These are phyloP conservation scores for Xylaria sp. DNA, from an alignment of 2,329 filamentous ascomycete genomes.

Conservation along the genomic window DNA sequence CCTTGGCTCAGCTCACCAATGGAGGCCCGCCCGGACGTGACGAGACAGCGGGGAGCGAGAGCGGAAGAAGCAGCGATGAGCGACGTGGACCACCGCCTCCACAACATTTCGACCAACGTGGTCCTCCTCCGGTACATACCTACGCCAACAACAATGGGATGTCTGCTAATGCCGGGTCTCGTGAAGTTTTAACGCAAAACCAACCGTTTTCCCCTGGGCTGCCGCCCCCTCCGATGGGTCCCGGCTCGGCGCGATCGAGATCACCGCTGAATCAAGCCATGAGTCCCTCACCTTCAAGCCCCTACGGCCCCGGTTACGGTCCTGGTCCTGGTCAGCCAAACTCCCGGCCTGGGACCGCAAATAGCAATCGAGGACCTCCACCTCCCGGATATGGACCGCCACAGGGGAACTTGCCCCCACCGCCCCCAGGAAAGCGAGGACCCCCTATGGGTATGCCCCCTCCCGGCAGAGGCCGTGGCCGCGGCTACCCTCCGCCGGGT, in stretches of 20 bases:
- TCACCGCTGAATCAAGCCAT: conserved; percentile 47
- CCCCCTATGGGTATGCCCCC: conserved; percentile 36
- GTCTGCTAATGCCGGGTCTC: conserved; percentile 59
- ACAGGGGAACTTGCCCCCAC: conserved; percentile 27
- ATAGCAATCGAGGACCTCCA: conserved; percentile 30
- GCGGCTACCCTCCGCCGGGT: conserved; percentile 20
- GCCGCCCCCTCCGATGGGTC: conserved; percentile 45
- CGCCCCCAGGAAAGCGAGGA: conserved; percentile 37
- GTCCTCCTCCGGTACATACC: conserved; percentile 53
- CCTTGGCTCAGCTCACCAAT: conserved; percentile 77
- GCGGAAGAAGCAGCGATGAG: conserved; percentile 39
- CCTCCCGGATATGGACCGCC: conserved; percentile 30
- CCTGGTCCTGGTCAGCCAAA: conserved; percentile 32
- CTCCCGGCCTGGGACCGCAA: conserved; percentile 35
- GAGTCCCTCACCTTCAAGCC: conserved; percentile 36
- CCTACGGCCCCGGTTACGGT: conserved; percentile 38
- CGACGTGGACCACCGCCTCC: conserved; percentile 35
- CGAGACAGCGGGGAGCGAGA: conserved; percentile 34
- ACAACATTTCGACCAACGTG: conserved; percentile 40
- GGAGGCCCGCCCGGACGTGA: conserved; percentile 52
- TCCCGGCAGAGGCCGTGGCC: conserved; percentile 31
- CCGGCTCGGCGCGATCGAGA: conserved; percentile 46
- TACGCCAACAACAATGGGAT: conserved; percentile 53
- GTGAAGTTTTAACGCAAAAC: conserved; percentile 53
- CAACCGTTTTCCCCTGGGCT: conserved; percentile 43